Evolutionary conservation across 148 eudicot species (phyloP), one percentile per base, ranked within the genome.

Genomic region (Silene uniflora): DNA sequence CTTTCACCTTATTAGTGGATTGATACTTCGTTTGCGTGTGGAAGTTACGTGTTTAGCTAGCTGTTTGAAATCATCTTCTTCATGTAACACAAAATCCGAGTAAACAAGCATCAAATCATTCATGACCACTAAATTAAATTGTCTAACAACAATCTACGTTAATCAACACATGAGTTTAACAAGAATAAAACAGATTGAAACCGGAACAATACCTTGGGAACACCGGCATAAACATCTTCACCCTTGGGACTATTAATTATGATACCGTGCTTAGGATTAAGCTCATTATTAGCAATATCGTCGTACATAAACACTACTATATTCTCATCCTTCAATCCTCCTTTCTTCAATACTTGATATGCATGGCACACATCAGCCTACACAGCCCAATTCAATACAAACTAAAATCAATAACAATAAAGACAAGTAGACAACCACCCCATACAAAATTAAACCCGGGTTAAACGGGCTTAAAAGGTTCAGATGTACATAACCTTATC

Each of bases 361-460:
- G 96, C 92, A 75, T 91, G 96, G 69, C 96, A 91, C 21, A 91
- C 83, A 76, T 91, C 96, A n/a, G 91, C 89, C 91, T 91, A 75
- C 72, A 86, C 21, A 22, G n/a, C 18, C 29, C 58, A 47, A 69
- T 55, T 14, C 9, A 71, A 22, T 10, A 5, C 56, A 16, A 18
- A 73, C 25, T 29, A 21, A 25, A 13, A 39, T 39, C 44, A 39
- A 39, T 39, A 35, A 35, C 39, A 2, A 35, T 3, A 35, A 35
- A 35, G 39, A 35, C 39, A 35, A 35, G 39, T 35, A 2, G 5
- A 35, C 39, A 35, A 35, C 39, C 39, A 35, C 5, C 39, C 44
- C 44, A 39, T 39, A 0, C 9, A 39, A 6, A 39, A 32, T 32
- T 32, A 32, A 32, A 6, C 44, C 44, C 0, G 42, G 0, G 0